Evolutionary conservation across 2,329 filamentous ascomycete genomes (phyloP).

Genomic region (Septoria petroselini): DNA sequence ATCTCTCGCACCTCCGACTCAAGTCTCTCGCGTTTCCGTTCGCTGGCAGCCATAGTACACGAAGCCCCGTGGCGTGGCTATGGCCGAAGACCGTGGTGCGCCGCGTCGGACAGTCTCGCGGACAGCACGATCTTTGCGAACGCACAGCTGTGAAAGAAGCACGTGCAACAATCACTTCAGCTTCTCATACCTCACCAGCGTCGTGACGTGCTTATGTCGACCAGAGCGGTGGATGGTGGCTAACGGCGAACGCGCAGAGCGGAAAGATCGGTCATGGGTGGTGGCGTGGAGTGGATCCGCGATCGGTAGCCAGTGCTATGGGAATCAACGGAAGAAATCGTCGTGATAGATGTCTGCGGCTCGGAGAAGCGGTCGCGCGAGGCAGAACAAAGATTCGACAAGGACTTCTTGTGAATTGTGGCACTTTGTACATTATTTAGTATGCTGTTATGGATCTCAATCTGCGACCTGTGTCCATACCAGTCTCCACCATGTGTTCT

Average conservation of each 20-base stretch:
- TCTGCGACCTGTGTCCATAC: not conserved
- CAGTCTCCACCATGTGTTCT: not conserved
- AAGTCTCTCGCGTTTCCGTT: conserved; percentile 39
- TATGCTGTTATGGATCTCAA: not conserved
- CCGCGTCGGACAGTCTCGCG: conserved; percentile 19
- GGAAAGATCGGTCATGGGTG: conserved; percentile 10
- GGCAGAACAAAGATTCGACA: no score
- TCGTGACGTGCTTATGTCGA: not conserved
- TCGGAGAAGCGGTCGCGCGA: no score
- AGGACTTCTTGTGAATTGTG: not conserved
- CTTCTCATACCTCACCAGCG: conserved; percentile 10
- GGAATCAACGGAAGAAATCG: not conserved
- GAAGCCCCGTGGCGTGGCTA: conserved; percentile 25
- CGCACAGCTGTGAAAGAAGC: conserved; percentile 7
- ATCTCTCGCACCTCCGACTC: conserved; percentile 47
- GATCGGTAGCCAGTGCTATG: not conserved
- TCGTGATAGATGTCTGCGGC: not conserved
- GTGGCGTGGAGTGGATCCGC: conserved; percentile 9
- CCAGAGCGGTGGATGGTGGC: not conserved
- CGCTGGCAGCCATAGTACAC: conserved; percentile 41
- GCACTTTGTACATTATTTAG: not conserved
- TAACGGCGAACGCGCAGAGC: conserved; percentile 10
- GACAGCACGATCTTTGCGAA: conserved; percentile 7
- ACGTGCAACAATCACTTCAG: conserved; percentile 21
- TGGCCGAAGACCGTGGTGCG: conserved; percentile 24